Conservation (phyloP, 140 eudicot species). For the Bidens hawaiensis region DNA sequence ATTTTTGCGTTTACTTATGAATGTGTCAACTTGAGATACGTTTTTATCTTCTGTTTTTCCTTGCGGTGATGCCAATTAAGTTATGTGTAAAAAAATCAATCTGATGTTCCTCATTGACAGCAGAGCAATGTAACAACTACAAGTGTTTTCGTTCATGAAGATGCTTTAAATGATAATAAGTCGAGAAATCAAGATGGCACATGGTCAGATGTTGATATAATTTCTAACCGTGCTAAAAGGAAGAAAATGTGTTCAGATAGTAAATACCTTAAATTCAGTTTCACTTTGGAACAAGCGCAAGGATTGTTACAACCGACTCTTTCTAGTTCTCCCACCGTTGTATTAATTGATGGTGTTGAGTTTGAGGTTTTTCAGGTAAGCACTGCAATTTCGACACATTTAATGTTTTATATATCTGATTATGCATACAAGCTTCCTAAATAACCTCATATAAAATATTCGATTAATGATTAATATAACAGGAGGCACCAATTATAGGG, state of each 20-base stretch:
- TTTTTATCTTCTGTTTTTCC: background rate
- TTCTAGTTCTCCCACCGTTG: slow-evolving; percentile 33
- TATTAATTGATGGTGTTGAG: slow-evolving; percentile 63
- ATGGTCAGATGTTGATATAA: slow-evolving; percentile 32
- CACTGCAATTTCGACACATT: background rate
- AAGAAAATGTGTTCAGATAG: slow-evolving; percentile 44
- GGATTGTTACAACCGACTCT: slow-evolving; percentile 58
- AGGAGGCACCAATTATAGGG: slow-evolving; percentile 75
- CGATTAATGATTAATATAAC: slow-evolving; percentile 29
- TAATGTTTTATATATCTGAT: background rate
- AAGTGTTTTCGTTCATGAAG: slow-evolving; percentile 22
- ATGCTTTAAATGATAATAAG: slow-evolving; percentile 25
- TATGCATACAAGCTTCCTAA: background rate
- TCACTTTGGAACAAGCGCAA: slow-evolving; percentile 68
- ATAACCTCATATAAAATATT: background rate
- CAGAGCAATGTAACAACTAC: slow-evolving; percentile 44
- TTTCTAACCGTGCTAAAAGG: slow-evolving; percentile 36
- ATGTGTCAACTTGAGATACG: background rate
- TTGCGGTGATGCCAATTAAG: no score
- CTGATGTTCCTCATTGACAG: slow-evolving; percentile 12
- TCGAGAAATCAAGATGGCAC: slow-evolving; percentile 26
- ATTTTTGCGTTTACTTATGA: background rate
- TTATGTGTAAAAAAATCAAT: background rate
- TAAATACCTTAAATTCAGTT: slow-evolving; percentile 50
- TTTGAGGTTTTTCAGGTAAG: slow-evolving; percentile 80